phyloP scores from a whole-genome alignment of 164 flowering plant genomes.

The Umbellularia californica region DNA sequence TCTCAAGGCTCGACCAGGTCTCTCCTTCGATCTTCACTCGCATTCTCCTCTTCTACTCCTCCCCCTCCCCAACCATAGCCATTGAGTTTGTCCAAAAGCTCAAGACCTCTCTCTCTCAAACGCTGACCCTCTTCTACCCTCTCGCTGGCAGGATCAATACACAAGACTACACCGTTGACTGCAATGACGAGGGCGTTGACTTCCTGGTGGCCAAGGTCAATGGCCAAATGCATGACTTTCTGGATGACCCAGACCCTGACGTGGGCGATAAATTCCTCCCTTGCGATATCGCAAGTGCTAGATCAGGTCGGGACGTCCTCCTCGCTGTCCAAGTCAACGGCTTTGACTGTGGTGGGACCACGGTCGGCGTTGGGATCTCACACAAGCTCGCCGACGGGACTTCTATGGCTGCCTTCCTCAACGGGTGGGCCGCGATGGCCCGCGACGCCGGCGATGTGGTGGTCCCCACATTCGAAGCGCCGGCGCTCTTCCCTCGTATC shows the following conservation, averaged over 20 bases:
- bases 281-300: slow-evolving; percentile 4
- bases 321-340: slow-evolving; percentile 31
- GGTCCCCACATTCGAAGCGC: slow-evolving; percentile 17
- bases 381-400: slow-evolving; percentile 37
- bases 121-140: slow-evolving; percentile 9
- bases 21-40: slow-evolving; percentile 7
- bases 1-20: slow-evolving; percentile 16
- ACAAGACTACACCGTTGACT: background rate
- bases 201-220: slow-evolving; percentile 3
- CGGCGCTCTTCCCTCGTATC: slow-evolving; percentile 20
- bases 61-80: background rate
- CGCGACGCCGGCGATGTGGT: slow-evolving; percentile 8
- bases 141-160: slow-evolving; percentile 11
- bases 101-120: slow-evolving; percentile 9
- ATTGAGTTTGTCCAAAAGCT: background rate
- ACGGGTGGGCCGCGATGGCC: slow-evolving; percentile 27
- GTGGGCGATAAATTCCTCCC: slow-evolving; percentile 13
- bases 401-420: slow-evolving; percentile 22
- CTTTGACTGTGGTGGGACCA: slow-evolving; percentile 40
- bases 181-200: slow-evolving; percentile 8
- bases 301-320: slow-evolving; percentile 4
- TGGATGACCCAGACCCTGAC: background rate
- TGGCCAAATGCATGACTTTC: background rate
- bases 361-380: slow-evolving; percentile 24
- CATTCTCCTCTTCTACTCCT: slow-evolving; percentile 9